A percentile compares a stretch with the other conserved stretches of the same genome.
Conservation (phyloP, 306 rosid genomes). For the Cyamopsis tetragonoloba region DNA sequence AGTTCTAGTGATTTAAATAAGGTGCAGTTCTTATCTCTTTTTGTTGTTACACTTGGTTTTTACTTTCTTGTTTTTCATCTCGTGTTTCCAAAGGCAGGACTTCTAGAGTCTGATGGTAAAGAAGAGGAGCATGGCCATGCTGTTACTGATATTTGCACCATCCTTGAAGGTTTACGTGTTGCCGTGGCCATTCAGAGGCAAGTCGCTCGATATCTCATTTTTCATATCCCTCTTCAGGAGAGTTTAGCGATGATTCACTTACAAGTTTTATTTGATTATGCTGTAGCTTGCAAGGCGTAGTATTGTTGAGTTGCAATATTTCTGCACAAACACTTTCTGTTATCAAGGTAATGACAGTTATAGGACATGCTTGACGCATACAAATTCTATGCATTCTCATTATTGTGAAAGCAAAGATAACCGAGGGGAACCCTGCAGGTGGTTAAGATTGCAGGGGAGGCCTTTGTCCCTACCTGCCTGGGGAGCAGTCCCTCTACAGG, state of each 20-base stretch:
- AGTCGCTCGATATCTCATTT: conserved; percentile 20
- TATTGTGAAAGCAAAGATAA: background rate
- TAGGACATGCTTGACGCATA: conserved; percentile 16
- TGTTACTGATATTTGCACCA: conserved; percentile 64
- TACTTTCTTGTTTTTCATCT: conserved; percentile 28
- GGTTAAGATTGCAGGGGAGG: conserved; percentile 55
- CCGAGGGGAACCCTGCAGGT: conserved; percentile 44
- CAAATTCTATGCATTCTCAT: background rate
- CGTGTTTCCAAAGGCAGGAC: conserved; percentile 73
- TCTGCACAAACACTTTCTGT: conserved; percentile 50
- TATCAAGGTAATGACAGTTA: conserved; percentile 53
- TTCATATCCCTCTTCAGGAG: background rate
- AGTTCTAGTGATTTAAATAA: conserved; percentile 6
- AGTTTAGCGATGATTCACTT: conserved; percentile 9
- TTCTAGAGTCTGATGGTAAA: conserved; percentile 52
- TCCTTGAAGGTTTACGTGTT: conserved; percentile 56
- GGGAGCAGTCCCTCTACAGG: conserved; percentile 40
- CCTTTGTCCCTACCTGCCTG: conserved; percentile 77
- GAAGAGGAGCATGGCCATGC: conserved; percentile 56
- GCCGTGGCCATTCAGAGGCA: conserved; percentile 88
- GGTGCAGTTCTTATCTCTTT: background rate
- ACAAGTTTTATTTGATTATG: conserved; percentile 15
- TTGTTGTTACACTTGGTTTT: conserved; percentile 17
- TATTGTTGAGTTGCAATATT: conserved; percentile 56
- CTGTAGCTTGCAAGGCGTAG: conserved; percentile 81